Percentiles rank a stretch among this genome's conserved stretches.
Conservation (phyloP, 139 green algal genomes). For the Mychonastes homosphaera region DNA sequence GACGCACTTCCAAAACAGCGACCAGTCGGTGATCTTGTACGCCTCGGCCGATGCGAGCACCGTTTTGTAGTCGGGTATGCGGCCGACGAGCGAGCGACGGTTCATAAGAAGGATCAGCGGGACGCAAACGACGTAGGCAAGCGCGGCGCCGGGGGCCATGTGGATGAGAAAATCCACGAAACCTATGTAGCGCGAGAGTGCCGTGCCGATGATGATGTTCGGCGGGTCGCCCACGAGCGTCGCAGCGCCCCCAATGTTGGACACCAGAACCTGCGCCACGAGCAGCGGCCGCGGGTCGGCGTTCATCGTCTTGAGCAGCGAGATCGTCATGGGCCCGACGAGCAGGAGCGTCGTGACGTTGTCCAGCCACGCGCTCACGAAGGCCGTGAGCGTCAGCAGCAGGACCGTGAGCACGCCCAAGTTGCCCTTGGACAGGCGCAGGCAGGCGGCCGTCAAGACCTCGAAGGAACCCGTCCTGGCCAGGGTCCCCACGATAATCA, state of each 20-base stretch:
- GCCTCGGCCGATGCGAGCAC: neutral
- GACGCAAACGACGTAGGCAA: slow-evolving; percentile 11
- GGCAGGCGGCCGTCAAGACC: slow-evolving; percentile 13
- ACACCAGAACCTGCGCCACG: slow-evolving; percentile 28
- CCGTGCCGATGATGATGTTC: slow-evolving; percentile 52
- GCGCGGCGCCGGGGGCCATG: slow-evolving; percentile 19
- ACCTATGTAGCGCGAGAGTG: slow-evolving; percentile 25
- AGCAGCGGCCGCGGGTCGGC: slow-evolving; percentile 36
- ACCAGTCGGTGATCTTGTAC: slow-evolving; percentile 25
- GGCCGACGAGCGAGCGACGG: slow-evolving; percentile 8
- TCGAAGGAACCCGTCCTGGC: slow-evolving; percentile 36
- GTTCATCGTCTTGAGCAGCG: slow-evolving; percentile 26
- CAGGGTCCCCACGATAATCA: slow-evolving; percentile 47
- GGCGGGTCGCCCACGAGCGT: slow-evolving; percentile 47
- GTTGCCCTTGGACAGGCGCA: slow-evolving; percentile 16
- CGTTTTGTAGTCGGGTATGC: slow-evolving; percentile 18
- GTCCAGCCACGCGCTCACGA: slow-evolving; percentile 39
- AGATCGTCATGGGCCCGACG: slow-evolving; percentile 38
- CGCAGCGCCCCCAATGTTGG: slow-evolving; percentile 38
- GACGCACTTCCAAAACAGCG: slow-evolving; percentile 24
- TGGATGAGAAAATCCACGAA: slow-evolving; percentile 39
- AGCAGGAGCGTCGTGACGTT: slow-evolving; percentile 52
- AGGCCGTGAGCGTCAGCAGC: slow-evolving; percentile 17
- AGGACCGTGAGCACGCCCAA: slow-evolving; percentile 26
- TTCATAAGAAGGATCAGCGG: slow-evolving; percentile 23